A percentile compares a stretch with the other conserved stretches of the same genome.
These are phyloP conservation scores for Escallonia herrerae DNA, from an alignment of 129 eudicot genomes.

Conservation along the genomic window DNA sequence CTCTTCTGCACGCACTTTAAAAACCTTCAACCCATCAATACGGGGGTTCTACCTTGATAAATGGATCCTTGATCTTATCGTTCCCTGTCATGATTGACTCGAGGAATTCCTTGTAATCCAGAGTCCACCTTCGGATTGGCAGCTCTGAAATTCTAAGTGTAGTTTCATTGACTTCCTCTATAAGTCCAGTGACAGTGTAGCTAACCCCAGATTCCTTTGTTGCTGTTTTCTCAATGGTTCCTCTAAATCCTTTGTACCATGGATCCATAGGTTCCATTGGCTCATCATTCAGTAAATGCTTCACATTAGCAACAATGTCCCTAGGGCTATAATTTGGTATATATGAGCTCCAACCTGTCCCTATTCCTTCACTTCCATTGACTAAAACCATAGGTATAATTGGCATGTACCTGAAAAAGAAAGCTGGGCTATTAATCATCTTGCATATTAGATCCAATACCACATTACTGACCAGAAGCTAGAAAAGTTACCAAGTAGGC, in stretches of 20 bases:
- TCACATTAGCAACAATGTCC: slow-evolving; percentile 68
- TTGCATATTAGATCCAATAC: not conserved
- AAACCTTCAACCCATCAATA: not conserved
- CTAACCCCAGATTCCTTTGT: slow-evolving; percentile 50
- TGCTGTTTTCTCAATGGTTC: slow-evolving; percentile 58
- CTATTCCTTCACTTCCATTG: slow-evolving; percentile 97
- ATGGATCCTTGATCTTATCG: slow-evolving; percentile 61
- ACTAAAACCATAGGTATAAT: slow-evolving; percentile 78
- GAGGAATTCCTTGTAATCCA: slow-evolving; percentile 84
- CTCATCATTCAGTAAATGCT: slow-evolving; percentile 55
- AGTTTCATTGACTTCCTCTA: slow-evolving; percentile 61
- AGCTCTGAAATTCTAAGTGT: slow-evolving; percentile 60
- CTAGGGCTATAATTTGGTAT: slow-evolving; percentile 83
- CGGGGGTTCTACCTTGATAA: slow-evolving; percentile 45
- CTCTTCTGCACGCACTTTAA: not conserved
- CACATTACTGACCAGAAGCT: not conserved
- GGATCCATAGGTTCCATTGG: slow-evolving; percentile 84
- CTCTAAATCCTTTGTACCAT: slow-evolving; percentile 83
- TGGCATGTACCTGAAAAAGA: slow-evolving; percentile 62
- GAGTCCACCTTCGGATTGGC: slow-evolving; percentile 83
- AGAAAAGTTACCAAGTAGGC: slow-evolving; percentile 59
- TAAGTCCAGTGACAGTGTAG: slow-evolving; percentile 54
- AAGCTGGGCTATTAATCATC: not conserved
- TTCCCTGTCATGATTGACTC: slow-evolving; percentile 41
- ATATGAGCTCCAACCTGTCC: slow-evolving; percentile 95